Base-by-base conservation (phyloP, 305 asterid species). In the Lippia alba region DNA sequence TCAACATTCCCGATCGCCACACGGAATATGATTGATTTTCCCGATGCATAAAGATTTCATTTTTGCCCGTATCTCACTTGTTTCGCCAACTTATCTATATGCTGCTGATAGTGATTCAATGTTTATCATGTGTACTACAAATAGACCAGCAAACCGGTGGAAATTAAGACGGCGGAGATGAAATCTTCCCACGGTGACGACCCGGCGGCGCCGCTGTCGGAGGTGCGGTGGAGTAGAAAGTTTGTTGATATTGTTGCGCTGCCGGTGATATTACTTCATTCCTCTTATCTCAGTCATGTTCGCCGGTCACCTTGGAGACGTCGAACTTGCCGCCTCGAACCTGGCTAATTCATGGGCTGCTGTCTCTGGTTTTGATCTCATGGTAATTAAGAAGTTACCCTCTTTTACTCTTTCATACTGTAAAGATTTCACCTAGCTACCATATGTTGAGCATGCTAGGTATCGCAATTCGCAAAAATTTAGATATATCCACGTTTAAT, bases 281-380 rank as follows among this genome's bases (percentile, higher is more conserved):
- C 78, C 78, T 63, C 72, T 78, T n/a, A 73, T 78, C 10, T 78
- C 85, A 1, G 79, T 85, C 39, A 84, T 84, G 89, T 82, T 84
- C 4, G 82, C 80, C 45, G 85, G 85, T 46, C 87, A 80, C 71
- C 84, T 85, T 33, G 87, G 89, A 9, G 71, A 84, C 2, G 82
- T 82, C 45, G 78, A 70, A 20, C 87, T 82, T 7, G 85, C 90
- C 14, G 84, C 70, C 10, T 71, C 84, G 0, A 82, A 80, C 11
- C 76, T 85, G 16, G 90, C 84, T 45, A 82, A 82, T 68, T 81
- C 86, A 4, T 82, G 84, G 84, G 85, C 89, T 0, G 49, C 72
- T 14, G 83, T 77, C 48, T 70, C 89, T 11, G 89, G 89, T 46
- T 68, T 67, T 36, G 55, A 78, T 58, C 58, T 83, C 57, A 49